These are phyloP conservation scores for Kwoniella shivajii DNA, from an alignment of 1,284 basidiomycete genomes.

Conservation along the genomic window DNA sequence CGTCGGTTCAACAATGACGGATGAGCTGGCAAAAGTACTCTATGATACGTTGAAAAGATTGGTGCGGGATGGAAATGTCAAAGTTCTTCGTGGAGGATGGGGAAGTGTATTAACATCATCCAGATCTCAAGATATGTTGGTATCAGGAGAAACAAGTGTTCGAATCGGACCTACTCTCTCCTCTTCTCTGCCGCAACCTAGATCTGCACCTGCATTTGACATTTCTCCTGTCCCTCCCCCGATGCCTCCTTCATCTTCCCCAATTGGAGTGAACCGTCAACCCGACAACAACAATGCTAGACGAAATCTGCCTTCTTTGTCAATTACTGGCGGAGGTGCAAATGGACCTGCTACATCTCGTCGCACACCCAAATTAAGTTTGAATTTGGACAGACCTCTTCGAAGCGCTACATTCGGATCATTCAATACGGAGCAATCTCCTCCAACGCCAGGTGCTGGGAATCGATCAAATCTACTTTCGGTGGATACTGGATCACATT, in stretches of 20 bases:
- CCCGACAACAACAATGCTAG: conserved; percentile 11
- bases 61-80: conserved; percentile 24
- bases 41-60: conserved; percentile 27
- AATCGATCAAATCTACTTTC: not conserved
- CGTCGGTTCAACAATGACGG: conserved; percentile 32
- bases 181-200: conserved; percentile 17
- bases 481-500: not conserved
- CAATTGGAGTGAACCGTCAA: too few species aligned
- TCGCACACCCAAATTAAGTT: conserved; percentile 43
- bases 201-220: conserved; percentile 20
- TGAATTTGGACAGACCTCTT: conserved; percentile 39
- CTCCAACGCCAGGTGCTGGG: conserved; percentile 7
- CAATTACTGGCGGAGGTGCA: conserved; percentile 17
- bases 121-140: conserved; percentile 12
- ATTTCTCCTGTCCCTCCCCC: conserved; percentile 27
- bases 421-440: conserved; percentile 15
- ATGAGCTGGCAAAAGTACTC: conserved; percentile 29
- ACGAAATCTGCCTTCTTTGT: conserved; percentile 33
- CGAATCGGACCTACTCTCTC: not conserved
- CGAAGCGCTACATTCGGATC: conserved; percentile 27
- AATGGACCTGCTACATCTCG: conserved; percentile 14
- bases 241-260: conserved; percentile 35
- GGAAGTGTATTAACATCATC: conserved; percentile 18
- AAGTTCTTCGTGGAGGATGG: conserved; percentile 43
- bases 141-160: conserved; percentile 13